phyloP scores from a whole-genome alignment of 164 flowering plant genomes.

The Nymphaea colorata region DNA sequence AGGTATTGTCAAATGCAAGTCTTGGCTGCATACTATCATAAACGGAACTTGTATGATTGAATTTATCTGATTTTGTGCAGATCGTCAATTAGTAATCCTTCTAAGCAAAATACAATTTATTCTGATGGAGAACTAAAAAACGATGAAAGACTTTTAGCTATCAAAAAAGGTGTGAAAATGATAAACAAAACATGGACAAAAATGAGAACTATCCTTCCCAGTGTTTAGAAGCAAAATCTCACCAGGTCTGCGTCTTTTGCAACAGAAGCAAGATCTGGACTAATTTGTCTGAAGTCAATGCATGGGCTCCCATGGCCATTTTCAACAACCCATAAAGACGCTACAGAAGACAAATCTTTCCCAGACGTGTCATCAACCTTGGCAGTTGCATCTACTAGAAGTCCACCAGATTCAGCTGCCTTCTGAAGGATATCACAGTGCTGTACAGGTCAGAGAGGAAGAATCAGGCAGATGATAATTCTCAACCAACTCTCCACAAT shows the following conservation, averaged over 20 bases:
- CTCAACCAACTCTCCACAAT: too few relatives aligned
- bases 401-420: constrained; percentile 95
- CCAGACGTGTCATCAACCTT: constrained; percentile 36
- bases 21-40: too few relatives aligned
- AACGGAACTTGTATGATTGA: too few relatives aligned
- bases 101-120: too few relatives aligned
- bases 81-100: too few relatives aligned
- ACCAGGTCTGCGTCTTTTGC: constrained; percentile 97
- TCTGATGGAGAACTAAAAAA: too few relatives aligned
- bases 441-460: constrained; percentile 21
- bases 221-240: constrained; percentile 7
- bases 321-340: constrained; percentile 88
- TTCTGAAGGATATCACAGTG: constrained; percentile 90
- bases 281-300: constrained; percentile 91
- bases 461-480: neutral
- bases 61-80: too few relatives aligned
- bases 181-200: too few relatives aligned
- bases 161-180: too few relatives aligned
- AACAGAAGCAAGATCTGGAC: constrained; percentile 94
- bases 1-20: too few relatives aligned
- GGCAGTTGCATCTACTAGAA: constrained; percentile 89
- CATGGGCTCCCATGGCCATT: constrained; percentile 99
- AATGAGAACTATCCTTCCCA: too few relatives aligned
- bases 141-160: too few relatives aligned
- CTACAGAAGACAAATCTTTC: constrained; percentile 36